Evolutionary conservation across 768 basidiomycete species (phyloP), one percentile per base, ranked within the genome.

Genomic region (Termitomyces sp.): DNA sequence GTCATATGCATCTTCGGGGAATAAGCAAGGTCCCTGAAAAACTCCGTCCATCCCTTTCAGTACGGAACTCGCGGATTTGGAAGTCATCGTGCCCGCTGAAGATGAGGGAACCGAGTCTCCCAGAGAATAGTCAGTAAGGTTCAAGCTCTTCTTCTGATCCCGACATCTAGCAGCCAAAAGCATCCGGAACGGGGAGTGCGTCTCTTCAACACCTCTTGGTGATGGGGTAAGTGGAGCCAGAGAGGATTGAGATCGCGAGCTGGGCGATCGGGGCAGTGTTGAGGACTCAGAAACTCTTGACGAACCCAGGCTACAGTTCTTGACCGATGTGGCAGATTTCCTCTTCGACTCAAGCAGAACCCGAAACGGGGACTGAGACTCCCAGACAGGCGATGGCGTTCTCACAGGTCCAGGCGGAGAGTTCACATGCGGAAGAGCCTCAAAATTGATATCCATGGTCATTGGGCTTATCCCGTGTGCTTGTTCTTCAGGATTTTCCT

Each of bases 11-110:
- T 66, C 62, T 20, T 70, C 66, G n/a, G 64, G 54, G 54, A 72
- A 69, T 16, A 72, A 58, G 50, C 67, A 72, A 3, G 74, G 75
- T 3, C 75, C 76, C 28, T 69, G 50, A 58, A 67, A 73, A 8
- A 65, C 59, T 8, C 73, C 73, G 46, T 72, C 59, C 1, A 69
- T 64, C 54, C 70, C 71, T 46, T 64, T 45, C 59, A 74, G 51
- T 34, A 18, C 34, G n/a, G 31, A 56, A 26, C 45, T 45, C 37
- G 24, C 16, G 36, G 16, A 36, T 24, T 51, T 18, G 31, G 33
- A 26, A 3, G n/a, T 24, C 34, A 24, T 31, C 26, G 36, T 22
- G 18, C 37, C 46, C 3, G 52, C 45, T 31, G 51, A 47, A n/a
- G 51, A 36, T 16, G 28, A 29, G 10, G 56, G 28, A 26, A 6